Conservation (phyloP, 257 asterid genomes). For the Solanum chmielewskii region DNA sequence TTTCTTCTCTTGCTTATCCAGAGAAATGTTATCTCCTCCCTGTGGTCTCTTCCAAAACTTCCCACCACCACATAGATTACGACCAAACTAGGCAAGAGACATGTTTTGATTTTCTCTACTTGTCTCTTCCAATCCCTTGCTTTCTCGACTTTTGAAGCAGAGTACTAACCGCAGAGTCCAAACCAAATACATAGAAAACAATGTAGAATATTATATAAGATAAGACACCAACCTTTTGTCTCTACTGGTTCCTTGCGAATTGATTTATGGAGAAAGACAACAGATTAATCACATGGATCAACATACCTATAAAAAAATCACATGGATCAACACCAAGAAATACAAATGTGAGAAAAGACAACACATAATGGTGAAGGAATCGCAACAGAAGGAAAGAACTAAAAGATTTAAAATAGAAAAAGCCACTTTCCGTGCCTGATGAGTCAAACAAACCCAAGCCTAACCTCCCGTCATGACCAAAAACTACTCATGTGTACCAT, state of each 20-base stretch:
- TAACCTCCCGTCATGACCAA: neutral
- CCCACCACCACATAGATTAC: neutral
- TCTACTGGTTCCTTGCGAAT: neutral
- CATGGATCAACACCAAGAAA: neutral
- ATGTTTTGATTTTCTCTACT: neutral
- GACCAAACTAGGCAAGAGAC: neutral
- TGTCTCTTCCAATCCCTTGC: neutral
- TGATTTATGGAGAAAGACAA: neutral
- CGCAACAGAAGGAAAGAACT: neutral
- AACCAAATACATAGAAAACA: neutral
- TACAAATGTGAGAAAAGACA: neutral
- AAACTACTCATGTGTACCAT: neutral
- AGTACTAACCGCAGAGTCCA: neutral
- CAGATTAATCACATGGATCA: neutral
- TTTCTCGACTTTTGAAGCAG: neutral
- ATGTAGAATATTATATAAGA: neutral
- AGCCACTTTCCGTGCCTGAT: neutral
- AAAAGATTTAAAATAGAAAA: neutral
- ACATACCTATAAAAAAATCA: neutral
- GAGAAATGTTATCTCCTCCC: neutral
- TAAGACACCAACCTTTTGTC: neutral
- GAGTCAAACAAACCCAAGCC: neutral
- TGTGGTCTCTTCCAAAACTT: neutral
- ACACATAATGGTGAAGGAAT: neutral
- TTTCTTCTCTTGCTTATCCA: neutral